These are phyloP conservation scores for Coleophoma crateriformis DNA, from an alignment of 2,329 filamentous ascomycete species.

Conservation along the genomic window DNA sequence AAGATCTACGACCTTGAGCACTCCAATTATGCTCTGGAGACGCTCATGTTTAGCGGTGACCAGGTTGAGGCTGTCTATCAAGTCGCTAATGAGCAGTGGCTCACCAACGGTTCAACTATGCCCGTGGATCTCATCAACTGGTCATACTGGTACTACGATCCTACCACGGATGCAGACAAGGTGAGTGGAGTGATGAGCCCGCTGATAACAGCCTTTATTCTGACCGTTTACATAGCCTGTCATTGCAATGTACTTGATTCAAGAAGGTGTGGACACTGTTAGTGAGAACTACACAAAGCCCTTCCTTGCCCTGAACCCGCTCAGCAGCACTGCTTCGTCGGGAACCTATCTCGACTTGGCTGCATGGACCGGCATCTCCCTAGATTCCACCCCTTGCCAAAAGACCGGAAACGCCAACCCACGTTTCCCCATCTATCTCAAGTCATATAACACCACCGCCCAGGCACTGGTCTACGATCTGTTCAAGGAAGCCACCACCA, in stretches of 20 bases:
- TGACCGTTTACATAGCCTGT: conserved; percentile 26
- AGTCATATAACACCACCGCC: conserved; percentile 13
- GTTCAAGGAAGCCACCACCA: conserved; percentile 23
- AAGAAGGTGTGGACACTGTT: conserved; percentile 36
- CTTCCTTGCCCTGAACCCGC: conserved; percentile 35
- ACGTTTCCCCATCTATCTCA: conserved; percentile 17
- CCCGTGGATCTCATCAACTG: conserved; percentile 41
- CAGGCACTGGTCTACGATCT: conserved; percentile 21
- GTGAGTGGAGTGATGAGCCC: conserved; percentile 20
- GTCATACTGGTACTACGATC: conserved; percentile 39
- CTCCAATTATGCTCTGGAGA: conserved; percentile 32
- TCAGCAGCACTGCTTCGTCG: conserved; percentile 23
- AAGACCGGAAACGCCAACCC: conserved; percentile 18
- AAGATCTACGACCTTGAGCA: conserved; percentile 39
- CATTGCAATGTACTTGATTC: conserved; percentile 35
- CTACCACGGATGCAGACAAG: conserved; percentile 33
- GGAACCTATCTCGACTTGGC: conserved; percentile 41
- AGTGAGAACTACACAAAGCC: conserved; percentile 34
- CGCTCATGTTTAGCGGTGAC: conserved; percentile 39
- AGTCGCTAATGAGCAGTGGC: conserved; percentile 37
- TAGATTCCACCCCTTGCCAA: conserved; percentile 28
- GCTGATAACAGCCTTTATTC: not conserved
- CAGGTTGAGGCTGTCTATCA: conserved; percentile 43
- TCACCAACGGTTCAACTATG: conserved; percentile 34
- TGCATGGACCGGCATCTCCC: conserved; percentile 34